phyloP scores from a whole-genome alignment of 768 basidiomycete genomes.

The Infundibulicybe gibba region DNA sequence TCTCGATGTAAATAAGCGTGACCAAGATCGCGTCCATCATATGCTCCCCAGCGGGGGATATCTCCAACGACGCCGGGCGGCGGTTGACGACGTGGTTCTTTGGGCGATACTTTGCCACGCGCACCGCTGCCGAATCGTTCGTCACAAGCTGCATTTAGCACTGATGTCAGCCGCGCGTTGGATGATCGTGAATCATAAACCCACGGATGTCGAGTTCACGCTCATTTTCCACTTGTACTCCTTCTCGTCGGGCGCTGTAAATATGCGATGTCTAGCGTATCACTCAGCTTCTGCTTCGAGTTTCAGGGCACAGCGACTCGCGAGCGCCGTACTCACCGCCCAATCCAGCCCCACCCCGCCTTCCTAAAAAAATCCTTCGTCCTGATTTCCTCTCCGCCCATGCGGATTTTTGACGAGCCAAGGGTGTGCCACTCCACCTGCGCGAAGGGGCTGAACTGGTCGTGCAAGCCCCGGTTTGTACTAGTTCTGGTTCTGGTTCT shows the following conservation, averaged over 20 bases:
- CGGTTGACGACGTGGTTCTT: constrained; percentile 1
- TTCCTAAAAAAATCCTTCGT: constrained; percentile 3
- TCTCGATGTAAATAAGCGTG: constrained; percentile 26
- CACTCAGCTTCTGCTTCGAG: background rate
- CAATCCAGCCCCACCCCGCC: constrained; percentile 10
- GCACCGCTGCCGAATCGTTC: no score
- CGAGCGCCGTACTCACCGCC: constrained; percentile 10
- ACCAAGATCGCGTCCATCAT: constrained; percentile 26
- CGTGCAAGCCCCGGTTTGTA: background rate
- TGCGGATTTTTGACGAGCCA: background rate
- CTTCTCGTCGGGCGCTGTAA: constrained; percentile 13
- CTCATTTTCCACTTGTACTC: constrained; percentile 17
- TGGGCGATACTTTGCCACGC: no score
- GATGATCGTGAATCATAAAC: background rate
- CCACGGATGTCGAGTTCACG: constrained; percentile 6
- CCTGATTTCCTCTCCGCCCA: background rate
- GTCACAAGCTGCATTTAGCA: no score
- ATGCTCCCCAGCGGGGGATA: constrained; percentile 16
- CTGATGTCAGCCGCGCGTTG: no score
- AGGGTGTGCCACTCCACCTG: background rate
- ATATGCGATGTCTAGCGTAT: constrained; percentile 12
- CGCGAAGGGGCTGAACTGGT: background rate
- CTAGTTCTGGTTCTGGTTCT: no score
- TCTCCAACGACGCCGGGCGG: constrained; percentile 18
- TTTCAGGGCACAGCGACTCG: background rate